These are phyloP conservation scores for Pyricularia grisea DNA, from an alignment of 2,329 filamentous ascomycete genomes.

Conservation along the genomic window DNA sequence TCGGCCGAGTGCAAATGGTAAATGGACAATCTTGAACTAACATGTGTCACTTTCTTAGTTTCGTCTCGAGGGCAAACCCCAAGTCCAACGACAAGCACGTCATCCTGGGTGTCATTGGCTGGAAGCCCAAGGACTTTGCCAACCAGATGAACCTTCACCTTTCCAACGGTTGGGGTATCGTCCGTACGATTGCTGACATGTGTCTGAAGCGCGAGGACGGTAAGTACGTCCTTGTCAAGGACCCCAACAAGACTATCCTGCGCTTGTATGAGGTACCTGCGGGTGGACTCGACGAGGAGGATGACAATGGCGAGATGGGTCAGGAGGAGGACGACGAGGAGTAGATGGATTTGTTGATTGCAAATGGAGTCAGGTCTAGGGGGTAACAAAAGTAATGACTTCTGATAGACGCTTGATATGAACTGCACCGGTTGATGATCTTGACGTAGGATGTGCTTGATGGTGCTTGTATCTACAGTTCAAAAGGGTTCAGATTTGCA, in stretches of 20 bases:
- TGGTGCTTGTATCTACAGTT: background rate
- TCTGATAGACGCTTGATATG: background rate
- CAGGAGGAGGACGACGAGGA: constrained; percentile 32
- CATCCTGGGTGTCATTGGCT: constrained; percentile 88
- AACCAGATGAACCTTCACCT: constrained; percentile 96
- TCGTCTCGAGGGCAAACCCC: constrained; percentile 89
- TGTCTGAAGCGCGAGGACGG: constrained; percentile 67
- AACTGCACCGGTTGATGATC: background rate
- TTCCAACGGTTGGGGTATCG: constrained; percentile 97
- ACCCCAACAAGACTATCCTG: constrained; percentile 94
- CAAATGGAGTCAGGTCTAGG: background rate
- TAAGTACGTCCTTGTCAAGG: constrained; percentile 76
- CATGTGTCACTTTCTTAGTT: constrained; percentile 40
- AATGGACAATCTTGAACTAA: background rate
- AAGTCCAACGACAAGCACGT: constrained; percentile 91
- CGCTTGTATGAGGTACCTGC: constrained; percentile 85
- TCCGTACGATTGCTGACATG: constrained; percentile 96
- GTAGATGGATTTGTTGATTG: background rate
- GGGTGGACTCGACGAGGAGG: constrained; percentile 85
- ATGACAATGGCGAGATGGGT: constrained; percentile 50
- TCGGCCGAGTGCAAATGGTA: background rate
- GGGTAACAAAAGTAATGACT: background rate
- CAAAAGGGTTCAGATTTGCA: background rate
- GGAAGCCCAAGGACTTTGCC: constrained; percentile 96
- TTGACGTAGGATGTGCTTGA: background rate